These are phyloP conservation scores for Ascochyta viciae-villosae DNA, from an alignment of 2,329 filamentous ascomycete species.

Conservation along the genomic window DNA sequence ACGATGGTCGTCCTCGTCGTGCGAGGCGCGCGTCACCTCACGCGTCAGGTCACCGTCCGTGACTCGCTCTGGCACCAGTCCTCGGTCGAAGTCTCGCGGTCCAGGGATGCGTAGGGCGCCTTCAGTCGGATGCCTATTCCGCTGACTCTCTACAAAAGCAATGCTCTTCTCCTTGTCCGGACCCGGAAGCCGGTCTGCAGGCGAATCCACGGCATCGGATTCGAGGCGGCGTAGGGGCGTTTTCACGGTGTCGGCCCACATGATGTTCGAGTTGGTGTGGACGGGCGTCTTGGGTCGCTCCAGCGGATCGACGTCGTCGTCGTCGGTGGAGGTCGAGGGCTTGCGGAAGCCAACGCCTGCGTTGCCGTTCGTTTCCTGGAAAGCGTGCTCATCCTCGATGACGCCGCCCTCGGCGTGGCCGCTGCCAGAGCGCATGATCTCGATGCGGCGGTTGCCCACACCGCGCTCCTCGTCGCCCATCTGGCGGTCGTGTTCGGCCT, in stretches of 20 bases:
- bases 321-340: conserved; percentile 4
- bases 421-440: conserved; percentile 67
- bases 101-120: conserved; percentile 87
- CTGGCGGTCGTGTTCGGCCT: conserved; percentile 54
- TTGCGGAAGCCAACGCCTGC: conserved; percentile 18
- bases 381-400: conserved; percentile 58
- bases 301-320: conserved; percentile 30
- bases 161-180: conserved; percentile 79
- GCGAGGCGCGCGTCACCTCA: conserved; percentile 27
- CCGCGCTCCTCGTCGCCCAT: conserved; percentile 64
- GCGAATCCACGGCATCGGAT: conserved; percentile 68
- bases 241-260: conserved; percentile 34
- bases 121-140: conserved; percentile 74
- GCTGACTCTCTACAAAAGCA: conserved; percentile 84
- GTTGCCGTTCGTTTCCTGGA: conserved; percentile 55
- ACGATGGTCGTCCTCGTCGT: conserved; percentile 30
- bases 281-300: conserved; percentile 23
- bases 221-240: conserved; percentile 59
- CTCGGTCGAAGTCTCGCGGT: conserved; percentile 86
- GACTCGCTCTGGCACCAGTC: conserved; percentile 71
- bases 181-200: conserved; percentile 61
- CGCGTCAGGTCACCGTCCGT: conserved; percentile 47
- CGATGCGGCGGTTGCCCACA: conserved; percentile 71
- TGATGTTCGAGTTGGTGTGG: conserved; percentile 24
- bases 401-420: conserved; percentile 62